Percentiles rank a stretch among this genome's conserved stretches.
These are phyloP conservation scores for Microdochium paspali DNA, from an alignment of 2,329 filamentous ascomycete genomes.

Conservation along the genomic window DNA sequence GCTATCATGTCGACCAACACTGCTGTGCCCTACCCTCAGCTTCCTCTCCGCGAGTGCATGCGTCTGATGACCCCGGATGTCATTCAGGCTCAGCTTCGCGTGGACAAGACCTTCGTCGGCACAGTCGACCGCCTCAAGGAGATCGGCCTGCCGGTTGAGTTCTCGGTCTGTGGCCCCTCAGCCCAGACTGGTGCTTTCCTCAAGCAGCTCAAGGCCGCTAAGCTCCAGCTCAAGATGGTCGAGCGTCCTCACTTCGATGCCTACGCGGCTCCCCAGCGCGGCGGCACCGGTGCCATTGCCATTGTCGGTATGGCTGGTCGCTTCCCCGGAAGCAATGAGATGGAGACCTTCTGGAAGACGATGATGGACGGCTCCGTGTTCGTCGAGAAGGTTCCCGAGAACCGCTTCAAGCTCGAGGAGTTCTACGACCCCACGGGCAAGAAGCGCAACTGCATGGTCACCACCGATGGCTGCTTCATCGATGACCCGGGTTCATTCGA, in stretches of 20 bases:
- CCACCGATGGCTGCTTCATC: slow-evolving; percentile 35
- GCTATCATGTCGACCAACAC: slow-evolving; percentile 6
- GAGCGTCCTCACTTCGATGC: too few relatives aligned
- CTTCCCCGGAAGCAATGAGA: slow-evolving; percentile 49
- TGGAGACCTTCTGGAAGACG: slow-evolving; percentile 56
- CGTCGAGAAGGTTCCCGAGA: slow-evolving; percentile 31
- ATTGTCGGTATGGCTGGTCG: slow-evolving; percentile 59
- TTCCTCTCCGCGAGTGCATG: slow-evolving; percentile 5
- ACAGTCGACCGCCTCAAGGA: slow-evolving; percentile 5
- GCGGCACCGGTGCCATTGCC: slow-evolving; percentile 26
- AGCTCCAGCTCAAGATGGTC: slow-evolving; percentile 1
- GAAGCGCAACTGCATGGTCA: slow-evolving; percentile 39
- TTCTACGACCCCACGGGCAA: slow-evolving; percentile 55
- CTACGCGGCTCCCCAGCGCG: too few relatives aligned
- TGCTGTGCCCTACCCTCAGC: slow-evolving; percentile 3
- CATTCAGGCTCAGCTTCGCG: slow-evolving; percentile 2
- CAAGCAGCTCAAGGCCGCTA: slow-evolving; percentile 1
- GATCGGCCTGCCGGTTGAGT: neutral
- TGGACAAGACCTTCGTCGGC: slow-evolving; percentile 3
- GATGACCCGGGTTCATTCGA: slow-evolving; percentile 60
- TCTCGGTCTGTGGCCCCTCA: slow-evolving; percentile 7
- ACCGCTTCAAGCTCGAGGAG: slow-evolving; percentile 51
- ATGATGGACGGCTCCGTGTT: slow-evolving; percentile 21
- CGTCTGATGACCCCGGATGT: slow-evolving; percentile 4
- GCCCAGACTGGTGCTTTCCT: slow-evolving; percentile 2